Conservation (phyloP, 495 filamentous ascomycete species). For the Aspergillus sclerotiicarbonarius region DNA sequence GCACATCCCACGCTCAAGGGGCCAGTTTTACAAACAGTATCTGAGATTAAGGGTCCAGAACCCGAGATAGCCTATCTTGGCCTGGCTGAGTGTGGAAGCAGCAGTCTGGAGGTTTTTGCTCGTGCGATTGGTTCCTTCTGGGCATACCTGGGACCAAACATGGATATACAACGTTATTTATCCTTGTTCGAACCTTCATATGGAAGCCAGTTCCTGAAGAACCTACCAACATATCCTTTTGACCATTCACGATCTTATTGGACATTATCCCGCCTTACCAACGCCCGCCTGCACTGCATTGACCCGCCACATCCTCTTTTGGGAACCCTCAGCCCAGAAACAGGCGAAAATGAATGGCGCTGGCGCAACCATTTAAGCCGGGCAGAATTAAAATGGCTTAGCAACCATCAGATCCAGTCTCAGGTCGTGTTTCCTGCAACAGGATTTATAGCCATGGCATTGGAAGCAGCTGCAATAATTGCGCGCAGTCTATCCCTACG, state of each 20-base stretch:
- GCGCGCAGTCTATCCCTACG: background rate
- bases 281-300: background rate
- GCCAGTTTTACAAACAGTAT: slow-evolving; percentile 32
- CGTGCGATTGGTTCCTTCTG: slow-evolving; percentile 47
- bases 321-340: background rate
- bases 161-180: slow-evolving; percentile 9
- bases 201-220: background rate
- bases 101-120: slow-evolving; percentile 36
- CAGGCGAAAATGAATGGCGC: slow-evolving; percentile 3
- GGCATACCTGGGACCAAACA: slow-evolving; percentile 31
- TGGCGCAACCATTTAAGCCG: slow-evolving; percentile 19
- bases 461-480: slow-evolving; percentile 20
- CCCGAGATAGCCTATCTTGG: slow-evolving; percentile 25
- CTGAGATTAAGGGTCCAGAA: slow-evolving; percentile 20
- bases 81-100: slow-evolving; percentile 24
- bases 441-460: slow-evolving; percentile 17
- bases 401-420: slow-evolving; percentile 15
- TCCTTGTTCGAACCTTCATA: background rate
- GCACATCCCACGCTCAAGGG: slow-evolving; percentile 49
- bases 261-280: background rate
- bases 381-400: slow-evolving; percentile 17
- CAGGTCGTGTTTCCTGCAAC: slow-evolving; percentile 18
- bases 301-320: slow-evolving; percentile 7
- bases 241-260: background rate
- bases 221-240: slow-evolving; percentile 2